Evolutionary conservation across 1,284 basidiomycete species (phyloP).

Genomic region (Austroboletus niveus): DNA sequence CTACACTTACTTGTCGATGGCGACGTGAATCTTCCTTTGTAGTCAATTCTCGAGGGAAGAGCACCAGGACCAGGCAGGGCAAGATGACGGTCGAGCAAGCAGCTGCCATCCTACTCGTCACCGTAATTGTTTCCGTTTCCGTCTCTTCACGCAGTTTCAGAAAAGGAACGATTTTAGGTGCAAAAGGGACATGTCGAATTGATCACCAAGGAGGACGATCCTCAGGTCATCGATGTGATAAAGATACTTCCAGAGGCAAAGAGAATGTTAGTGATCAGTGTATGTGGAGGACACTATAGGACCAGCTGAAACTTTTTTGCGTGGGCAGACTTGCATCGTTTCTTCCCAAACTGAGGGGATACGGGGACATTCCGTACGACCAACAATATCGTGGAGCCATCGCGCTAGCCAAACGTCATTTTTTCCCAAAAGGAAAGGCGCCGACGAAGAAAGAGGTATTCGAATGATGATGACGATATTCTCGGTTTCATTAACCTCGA

Average conservation of each 20-base stretch:
- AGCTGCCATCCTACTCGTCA: slow-evolving; percentile 22
- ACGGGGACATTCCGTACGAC: slow-evolving; percentile 29
- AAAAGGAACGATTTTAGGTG: slow-evolving; percentile 13
- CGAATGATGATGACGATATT: neutral
- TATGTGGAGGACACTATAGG: neutral
- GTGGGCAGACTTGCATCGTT: slow-evolving; percentile 27
- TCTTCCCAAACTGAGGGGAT: slow-evolving; percentile 31
- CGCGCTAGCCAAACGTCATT: slow-evolving; percentile 29
- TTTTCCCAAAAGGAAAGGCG: slow-evolving; percentile 25
- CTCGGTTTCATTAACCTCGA: neutral
- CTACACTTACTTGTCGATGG: neutral
- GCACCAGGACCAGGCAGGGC: slow-evolving; percentile 19
- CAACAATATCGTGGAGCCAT: slow-evolving; percentile 29
- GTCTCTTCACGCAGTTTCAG: neutral
- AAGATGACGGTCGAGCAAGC: slow-evolving; percentile 26
- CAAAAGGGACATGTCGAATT: slow-evolving; percentile 29
- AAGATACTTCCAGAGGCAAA: slow-evolving; percentile 26
- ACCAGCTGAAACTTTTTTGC: slow-evolving; percentile 1
- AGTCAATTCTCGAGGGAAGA: slow-evolving; percentile 28
- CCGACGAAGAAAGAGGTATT: slow-evolving; percentile 28
- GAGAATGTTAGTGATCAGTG: slow-evolving; percentile 18
- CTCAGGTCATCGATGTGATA: slow-evolving; percentile 21
- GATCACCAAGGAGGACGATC: slow-evolving; percentile 15
- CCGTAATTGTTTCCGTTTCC: slow-evolving; percentile 6
- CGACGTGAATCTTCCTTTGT: neutral